Evolutionary conservation across 306 rosid species (phyloP), one percentile per base, ranked within the genome.

Genomic region (Cicer bijugum): DNA sequence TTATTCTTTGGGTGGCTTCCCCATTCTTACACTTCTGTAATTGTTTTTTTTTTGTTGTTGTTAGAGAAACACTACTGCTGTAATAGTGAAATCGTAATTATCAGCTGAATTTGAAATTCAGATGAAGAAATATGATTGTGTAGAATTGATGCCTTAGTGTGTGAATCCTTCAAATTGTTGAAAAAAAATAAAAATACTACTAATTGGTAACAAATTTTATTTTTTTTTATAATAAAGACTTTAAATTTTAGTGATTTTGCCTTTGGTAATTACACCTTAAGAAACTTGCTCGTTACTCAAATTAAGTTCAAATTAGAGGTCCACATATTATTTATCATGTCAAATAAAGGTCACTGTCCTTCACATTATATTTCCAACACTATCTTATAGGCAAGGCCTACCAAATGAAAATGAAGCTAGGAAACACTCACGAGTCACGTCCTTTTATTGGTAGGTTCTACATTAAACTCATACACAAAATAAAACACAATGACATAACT

Each of bases 1-100:
- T 9, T 42, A 52, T 61, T 60, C 60, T 81, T 77, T 55, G 28
- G 33, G 43, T 39, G 28, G 43, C 62, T 72, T 59, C 61, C 17
- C 37, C 71, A 74, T 74, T 80, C 42, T 50, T 58, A 48, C 19
- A 5, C 9, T 48, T 12, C 53, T n/a, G 53, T 5, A 12, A 17
- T n/a, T n/a, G n/a, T n/a, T n/a, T n/a, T n/a, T n/a, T n/a, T n/a
- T n/a, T n/a, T n/a, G n/a, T n/a, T n/a, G n/a, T n/a, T n/a, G n/a
- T n/a, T n/a, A n/a, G n/a, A n/a, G n/a, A n/a, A n/a, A n/a, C n/a
- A n/a, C n/a, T n/a, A n/a, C n/a, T n/a, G n/a, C n/a, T n/a, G n/a
- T n/a, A n/a, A n/a, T n/a, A n/a, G n/a, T n/a, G n/a, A n/a, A n/a
- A n/a, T n/a, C n/a, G n/a, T n/a, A n/a, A n/a, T n/a, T n/a, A n/a